Conservation (phyloP, 345 rosid genomes). For the Sapria himalayana region DNA sequence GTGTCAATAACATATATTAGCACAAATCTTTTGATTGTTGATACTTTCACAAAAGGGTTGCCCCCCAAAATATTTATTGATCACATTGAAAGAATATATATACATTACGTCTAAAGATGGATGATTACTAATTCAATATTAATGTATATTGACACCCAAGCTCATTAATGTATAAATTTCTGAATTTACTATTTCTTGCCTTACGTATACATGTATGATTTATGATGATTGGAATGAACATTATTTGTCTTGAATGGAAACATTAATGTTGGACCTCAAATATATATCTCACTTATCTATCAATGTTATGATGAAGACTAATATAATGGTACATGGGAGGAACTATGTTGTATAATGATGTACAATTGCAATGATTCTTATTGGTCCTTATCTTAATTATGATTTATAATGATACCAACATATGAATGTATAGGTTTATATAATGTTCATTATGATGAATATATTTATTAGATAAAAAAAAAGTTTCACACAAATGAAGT, state of each 20-base stretch:
- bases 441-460: neutral
- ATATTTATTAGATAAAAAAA: too few species aligned
- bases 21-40: neutral
- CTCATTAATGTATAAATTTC: neutral
- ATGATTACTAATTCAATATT: neutral
- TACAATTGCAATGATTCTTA: neutral
- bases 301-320: neutral
- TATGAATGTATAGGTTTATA: neutral
- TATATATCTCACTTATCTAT: neutral
- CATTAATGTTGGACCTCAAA: too few species aligned
- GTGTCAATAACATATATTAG: neutral
- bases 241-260: neutral
- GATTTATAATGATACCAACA: neutral
- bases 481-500: neutral
- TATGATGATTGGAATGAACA: neutral
- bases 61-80: neutral
- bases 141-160: too few species aligned
- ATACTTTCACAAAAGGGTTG: neutral
- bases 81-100: neutral
- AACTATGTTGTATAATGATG: neutral
- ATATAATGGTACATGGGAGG: neutral
- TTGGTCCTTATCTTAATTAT: neutral
- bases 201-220: neutral
- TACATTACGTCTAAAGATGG: neutral
- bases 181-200: neutral